A percentile compares a stretch with the other conserved stretches of the same genome.
These are phyloP conservation scores for Lactarius indigo DNA, from an alignment of 768 basidiomycete species.

Conservation along the genomic window DNA sequence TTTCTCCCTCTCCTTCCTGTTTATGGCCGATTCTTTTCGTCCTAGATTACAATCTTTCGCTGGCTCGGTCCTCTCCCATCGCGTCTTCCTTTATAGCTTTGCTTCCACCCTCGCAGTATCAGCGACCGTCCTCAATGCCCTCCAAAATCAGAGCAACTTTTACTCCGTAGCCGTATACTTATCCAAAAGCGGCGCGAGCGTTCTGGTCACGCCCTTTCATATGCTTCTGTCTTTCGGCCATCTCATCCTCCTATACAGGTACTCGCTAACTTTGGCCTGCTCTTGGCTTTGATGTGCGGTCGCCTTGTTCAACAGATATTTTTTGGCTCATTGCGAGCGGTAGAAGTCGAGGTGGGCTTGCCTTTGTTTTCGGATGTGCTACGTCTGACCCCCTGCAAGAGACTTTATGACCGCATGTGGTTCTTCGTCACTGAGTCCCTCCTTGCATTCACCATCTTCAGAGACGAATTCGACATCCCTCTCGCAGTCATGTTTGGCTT, in stretches of 20 bases:
- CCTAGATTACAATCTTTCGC: constrained; percentile 50
- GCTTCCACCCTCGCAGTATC: constrained; percentile 67
- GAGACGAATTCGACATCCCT: constrained; percentile 89
- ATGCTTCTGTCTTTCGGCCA: neutral
- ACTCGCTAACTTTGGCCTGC: constrained; percentile 85
- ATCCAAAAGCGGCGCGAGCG: constrained; percentile 89
- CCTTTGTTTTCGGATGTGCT: neutral
- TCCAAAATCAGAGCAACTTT: constrained; percentile 84
- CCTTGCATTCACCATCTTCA: constrained; percentile 94
- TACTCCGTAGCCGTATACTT: constrained; percentile 91
- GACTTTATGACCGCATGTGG: constrained; percentile 94
- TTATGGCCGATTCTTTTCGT: constrained; percentile 44
- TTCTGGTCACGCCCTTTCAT: constrained; percentile 57
- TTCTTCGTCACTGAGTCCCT: constrained; percentile 97
- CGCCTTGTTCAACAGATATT: constrained; percentile 81
- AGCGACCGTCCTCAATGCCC: constrained; percentile 72
- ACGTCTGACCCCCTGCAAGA: constrained; percentile 46
- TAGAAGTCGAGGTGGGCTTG: constrained; percentile 81
- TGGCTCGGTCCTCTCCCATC: constrained; percentile 53
- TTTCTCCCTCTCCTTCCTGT: neutral
- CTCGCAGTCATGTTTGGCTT: constrained; percentile 95
- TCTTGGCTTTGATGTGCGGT: constrained; percentile 71
- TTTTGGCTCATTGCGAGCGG: constrained; percentile 83
- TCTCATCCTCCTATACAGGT: constrained; percentile 46
- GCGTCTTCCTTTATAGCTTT: constrained; percentile 64